These are phyloP conservation scores for Hibiscus mutabilis DNA, from an alignment of 345 rosid genomes.

Conservation along the genomic window DNA sequence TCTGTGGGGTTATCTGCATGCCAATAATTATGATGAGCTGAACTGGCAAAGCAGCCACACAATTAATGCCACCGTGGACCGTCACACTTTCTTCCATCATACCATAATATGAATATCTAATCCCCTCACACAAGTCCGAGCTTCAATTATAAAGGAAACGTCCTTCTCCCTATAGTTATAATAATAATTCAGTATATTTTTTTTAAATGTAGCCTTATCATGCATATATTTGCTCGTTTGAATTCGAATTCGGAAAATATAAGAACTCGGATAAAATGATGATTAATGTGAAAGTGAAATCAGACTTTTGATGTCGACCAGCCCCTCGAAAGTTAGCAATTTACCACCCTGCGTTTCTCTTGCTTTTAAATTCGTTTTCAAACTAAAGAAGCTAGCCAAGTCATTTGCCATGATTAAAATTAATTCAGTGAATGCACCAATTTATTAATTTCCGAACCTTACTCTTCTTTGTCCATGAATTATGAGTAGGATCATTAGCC, in stretches of 20 bases:
- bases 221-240: no score
- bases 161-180: slow-evolving; percentile 3
- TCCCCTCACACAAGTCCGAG: background rate
- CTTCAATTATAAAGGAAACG: slow-evolving; percentile 17
- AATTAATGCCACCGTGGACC: background rate
- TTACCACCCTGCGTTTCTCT: no score
- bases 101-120: background rate
- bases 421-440: background rate
- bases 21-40: slow-evolving; percentile 12
- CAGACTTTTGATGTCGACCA: no score
- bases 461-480: background rate
- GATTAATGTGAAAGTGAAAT: no score
- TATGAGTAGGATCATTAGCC: background rate
- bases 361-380: no score
- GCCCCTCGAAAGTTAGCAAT: background rate
- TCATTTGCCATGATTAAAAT: background rate
- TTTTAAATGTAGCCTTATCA: no score
- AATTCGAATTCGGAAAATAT: no score
- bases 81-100: background rate
- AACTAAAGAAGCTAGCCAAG: no score
- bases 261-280: no score
- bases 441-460: no score
- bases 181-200: no score
- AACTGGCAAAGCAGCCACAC: slow-evolving; percentile 6
- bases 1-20: background rate